These are phyloP conservation scores for Mycena albidolilacea DNA, from an alignment of 768 basidiomycete species.

Conservation along the genomic window DNA sequence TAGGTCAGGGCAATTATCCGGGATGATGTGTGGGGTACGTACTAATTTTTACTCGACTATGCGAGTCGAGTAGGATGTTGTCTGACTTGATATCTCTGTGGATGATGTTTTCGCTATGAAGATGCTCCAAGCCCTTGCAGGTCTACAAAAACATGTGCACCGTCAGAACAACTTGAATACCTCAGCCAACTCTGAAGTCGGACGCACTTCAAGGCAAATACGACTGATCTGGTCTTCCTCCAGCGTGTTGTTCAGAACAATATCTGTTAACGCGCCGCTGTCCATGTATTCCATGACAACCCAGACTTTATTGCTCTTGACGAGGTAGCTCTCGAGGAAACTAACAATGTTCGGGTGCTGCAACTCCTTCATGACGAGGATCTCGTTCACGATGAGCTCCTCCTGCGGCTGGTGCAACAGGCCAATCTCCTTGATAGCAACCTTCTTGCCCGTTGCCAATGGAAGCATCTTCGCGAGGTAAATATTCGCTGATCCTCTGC, in stretches of 20 bases:
- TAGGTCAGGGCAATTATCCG: not conserved
- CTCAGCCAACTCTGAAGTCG: not conserved
- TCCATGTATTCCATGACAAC: conserved; percentile 99
- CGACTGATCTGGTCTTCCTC: conserved; percentile 96
- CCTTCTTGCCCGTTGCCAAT: conserved; percentile 85
- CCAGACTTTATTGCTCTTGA: conserved; percentile 92
- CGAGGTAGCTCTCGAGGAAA: conserved; percentile 91
- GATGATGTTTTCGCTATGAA: conserved; percentile 95
- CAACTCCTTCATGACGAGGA: conserved; percentile 98
- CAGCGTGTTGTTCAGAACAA: conserved; percentile 96
- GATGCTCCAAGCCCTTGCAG: conserved; percentile 93
- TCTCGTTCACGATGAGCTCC: conserved; percentile 98
- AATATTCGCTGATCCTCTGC: conserved; percentile 96
- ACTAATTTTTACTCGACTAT: conserved; percentile 98
- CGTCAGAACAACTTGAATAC: no score
- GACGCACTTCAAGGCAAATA: conserved; percentile 89
- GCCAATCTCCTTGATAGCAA: conserved; percentile 99
- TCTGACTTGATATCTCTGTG: conserved; percentile 98
- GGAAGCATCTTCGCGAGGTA: conserved; percentile 89
- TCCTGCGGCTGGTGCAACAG: conserved; percentile 94
- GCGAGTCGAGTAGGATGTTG: conserved; percentile 93
- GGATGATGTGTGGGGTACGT: conserved; percentile 45
- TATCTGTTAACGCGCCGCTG: conserved; percentile 96
- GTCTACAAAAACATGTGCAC: conserved; percentile 66
- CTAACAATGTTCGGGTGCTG: conserved; percentile 98